Conservation (phyloP, 208 protist genomes). For the Leishmania martiniquensis region DNA sequence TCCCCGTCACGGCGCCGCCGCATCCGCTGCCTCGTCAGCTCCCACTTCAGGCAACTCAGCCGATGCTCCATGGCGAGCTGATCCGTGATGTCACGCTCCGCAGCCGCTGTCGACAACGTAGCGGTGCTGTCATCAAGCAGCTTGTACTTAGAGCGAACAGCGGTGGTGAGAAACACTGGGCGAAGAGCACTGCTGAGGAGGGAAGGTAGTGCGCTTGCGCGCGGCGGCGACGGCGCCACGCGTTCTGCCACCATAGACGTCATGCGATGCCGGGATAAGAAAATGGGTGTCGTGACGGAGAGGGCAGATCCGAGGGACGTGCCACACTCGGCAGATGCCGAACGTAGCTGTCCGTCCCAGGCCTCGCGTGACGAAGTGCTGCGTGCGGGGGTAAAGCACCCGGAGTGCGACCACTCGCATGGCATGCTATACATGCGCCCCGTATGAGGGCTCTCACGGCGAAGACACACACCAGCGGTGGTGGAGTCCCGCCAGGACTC, state of each 20-base stretch:
- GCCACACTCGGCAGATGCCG: conserved; percentile 11
- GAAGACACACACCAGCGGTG: conserved; percentile 9
- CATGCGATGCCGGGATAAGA: not conserved
- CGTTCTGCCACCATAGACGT: not conserved
- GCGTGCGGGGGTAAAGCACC: not conserved
- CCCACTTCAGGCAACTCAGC: conserved; percentile 19
- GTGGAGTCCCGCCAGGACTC: conserved; percentile 8
- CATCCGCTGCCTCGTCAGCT: conserved; percentile 4
- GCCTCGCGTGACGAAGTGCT: conserved; percentile 10
- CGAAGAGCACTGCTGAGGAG: conserved; percentile 12
- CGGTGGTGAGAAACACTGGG: conserved; percentile 20
- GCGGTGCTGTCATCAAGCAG: conserved; percentile 5
- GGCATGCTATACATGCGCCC: not conserved
- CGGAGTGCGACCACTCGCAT: conserved; percentile 13
- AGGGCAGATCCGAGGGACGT: not conserved
- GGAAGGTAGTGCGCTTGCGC: not conserved
- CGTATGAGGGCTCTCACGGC: conserved; percentile 13
- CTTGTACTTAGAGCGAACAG: conserved; percentile 11
- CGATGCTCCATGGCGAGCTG: conserved; percentile 19
- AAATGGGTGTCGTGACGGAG: not conserved
- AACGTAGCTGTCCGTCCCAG: conserved; percentile 6
- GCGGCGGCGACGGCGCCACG: not conserved
- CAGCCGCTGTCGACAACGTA: not conserved
- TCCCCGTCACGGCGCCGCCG: not conserved
- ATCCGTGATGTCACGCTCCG: conserved; percentile 12